Conservation (phyloP, 176 grass and related monocot species). For the Ensete ventricosum region DNA sequence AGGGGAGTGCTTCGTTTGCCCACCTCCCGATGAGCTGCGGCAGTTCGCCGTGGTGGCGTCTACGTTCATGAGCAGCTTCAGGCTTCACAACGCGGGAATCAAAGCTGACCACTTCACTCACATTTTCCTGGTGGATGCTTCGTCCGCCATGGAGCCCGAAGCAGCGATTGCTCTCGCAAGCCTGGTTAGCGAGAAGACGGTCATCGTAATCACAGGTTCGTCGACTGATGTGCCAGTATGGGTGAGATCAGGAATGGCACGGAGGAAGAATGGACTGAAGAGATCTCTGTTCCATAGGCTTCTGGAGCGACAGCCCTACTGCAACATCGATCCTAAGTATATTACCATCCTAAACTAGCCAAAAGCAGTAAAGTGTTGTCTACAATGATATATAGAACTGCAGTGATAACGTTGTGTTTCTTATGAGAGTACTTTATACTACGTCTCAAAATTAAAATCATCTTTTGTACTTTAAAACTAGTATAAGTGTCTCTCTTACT, state of each 20-base stretch:
- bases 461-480: too few relatives aligned
- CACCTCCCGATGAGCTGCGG: not conserved
- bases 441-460: too few relatives aligned
- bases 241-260: conserved; percentile 28
- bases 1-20: conserved; percentile 25
- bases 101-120: conserved; percentile 30
- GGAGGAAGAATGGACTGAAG: conserved; percentile 11
- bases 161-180: conserved; percentile 18
- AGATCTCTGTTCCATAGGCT: conserved; percentile 30
- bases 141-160: conserved; percentile 26
- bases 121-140: conserved; percentile 29
- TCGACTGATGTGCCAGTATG: not conserved
- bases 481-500: too few relatives aligned
- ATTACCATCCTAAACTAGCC: not conserved
- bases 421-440: too few relatives aligned
- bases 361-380: not conserved
- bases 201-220: conserved; percentile 23
- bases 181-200: conserved; percentile 18
- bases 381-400: not conserved
- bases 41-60: conserved; percentile 21
- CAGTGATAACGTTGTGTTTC: too few relatives aligned
- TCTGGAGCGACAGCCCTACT: conserved; percentile 18
- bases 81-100: conserved; percentile 23
- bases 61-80: conserved; percentile 25
- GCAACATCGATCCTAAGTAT: conserved; percentile 2